Conservation (phyloP, 768 basidiomycete species). For the Hydnomerulius pinastri region DNA sequence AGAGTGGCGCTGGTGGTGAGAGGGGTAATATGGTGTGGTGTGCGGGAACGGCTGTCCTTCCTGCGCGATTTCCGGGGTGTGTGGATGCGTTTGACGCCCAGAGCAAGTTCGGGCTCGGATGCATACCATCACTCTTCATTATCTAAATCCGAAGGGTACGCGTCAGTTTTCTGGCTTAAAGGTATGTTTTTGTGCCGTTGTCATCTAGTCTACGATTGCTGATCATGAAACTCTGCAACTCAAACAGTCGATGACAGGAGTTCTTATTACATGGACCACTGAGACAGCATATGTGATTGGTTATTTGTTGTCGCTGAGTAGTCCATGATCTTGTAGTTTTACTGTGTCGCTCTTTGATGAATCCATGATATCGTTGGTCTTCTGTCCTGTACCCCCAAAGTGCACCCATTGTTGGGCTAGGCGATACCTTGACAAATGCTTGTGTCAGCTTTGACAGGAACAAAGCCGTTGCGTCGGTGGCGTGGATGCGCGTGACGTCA, state of each 20-base stretch:
- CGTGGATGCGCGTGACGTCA: slow-evolving; percentile 37
- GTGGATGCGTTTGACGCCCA: slow-evolving; percentile 6
- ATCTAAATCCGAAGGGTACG: slow-evolving; percentile 15
- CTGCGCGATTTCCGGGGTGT: slow-evolving; percentile 3
- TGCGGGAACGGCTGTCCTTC: slow-evolving; percentile 3
- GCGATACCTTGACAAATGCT: not conserved
- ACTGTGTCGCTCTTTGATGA: slow-evolving; percentile 27
- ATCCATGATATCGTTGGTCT: slow-evolving; percentile 11
- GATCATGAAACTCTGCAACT: no score
- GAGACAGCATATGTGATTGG: slow-evolving; percentile 4
- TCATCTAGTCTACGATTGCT: not conserved
- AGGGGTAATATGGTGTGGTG: slow-evolving; percentile 5
- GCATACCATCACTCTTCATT: slow-evolving; percentile 5
- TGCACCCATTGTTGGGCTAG: no score
- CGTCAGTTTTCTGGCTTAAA: slow-evolving; percentile 16
- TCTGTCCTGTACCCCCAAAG: no score
- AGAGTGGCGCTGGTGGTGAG: slow-evolving; percentile 4
- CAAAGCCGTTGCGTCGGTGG: slow-evolving; percentile 8
- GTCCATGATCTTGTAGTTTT: slow-evolving; percentile 29
- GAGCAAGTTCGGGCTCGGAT: slow-evolving; percentile 10
- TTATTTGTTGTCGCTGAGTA: slow-evolving; percentile 26
- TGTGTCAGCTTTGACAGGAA: not conserved
- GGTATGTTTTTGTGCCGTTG: slow-evolving; percentile 13
- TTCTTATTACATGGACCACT: slow-evolving; percentile 15
- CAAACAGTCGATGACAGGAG: no score